These are phyloP conservation scores for Zymoseptoria passerinii DNA, from an alignment of 2,329 filamentous ascomycete genomes.

Conservation along the genomic window DNA sequence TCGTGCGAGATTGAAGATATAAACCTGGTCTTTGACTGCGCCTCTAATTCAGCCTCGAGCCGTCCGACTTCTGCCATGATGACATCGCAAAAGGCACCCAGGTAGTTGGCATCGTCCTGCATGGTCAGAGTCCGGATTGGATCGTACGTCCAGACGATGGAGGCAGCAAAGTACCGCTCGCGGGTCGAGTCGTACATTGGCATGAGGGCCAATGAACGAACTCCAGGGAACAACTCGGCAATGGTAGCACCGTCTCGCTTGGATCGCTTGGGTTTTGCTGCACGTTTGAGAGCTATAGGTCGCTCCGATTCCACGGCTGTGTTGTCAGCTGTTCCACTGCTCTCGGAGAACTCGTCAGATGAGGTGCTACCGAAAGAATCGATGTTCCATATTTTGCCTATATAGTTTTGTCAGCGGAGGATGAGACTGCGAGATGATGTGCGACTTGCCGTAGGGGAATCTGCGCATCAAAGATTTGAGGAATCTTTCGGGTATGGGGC, in stretches of 20 bases:
- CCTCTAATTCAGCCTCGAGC: constrained; percentile 31
- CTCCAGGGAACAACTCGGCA: constrained; percentile 4
- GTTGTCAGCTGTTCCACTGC: too few species aligned
- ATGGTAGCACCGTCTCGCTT: background rate
- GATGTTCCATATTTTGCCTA: too few species aligned
- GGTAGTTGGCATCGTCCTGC: constrained; percentile 31
- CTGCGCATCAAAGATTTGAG: constrained; percentile 7
- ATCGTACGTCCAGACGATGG: constrained; percentile 38
- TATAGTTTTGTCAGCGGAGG: too few species aligned
- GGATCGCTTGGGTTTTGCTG: background rate
- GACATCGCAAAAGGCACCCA: constrained; percentile 35
- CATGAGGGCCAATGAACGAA: constrained; percentile 6
- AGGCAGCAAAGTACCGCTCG: constrained; percentile 20
- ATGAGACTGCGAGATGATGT: too few species aligned
- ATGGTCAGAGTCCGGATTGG: constrained; percentile 33
- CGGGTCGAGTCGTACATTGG: constrained; percentile 7
- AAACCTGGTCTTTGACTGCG: constrained; percentile 45
- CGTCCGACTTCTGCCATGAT: constrained; percentile 35
- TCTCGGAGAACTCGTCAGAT: background rate
- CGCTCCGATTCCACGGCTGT: background rate
- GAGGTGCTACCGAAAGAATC: too few species aligned
- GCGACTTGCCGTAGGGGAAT: constrained; percentile 11
- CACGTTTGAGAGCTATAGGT: background rate
- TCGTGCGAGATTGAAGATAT: constrained; percentile 47
- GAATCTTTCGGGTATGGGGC: constrained; percentile 5